Conservation (phyloP, 2,329 filamentous ascomycete genomes). For the Aspergillus felis region DNA sequence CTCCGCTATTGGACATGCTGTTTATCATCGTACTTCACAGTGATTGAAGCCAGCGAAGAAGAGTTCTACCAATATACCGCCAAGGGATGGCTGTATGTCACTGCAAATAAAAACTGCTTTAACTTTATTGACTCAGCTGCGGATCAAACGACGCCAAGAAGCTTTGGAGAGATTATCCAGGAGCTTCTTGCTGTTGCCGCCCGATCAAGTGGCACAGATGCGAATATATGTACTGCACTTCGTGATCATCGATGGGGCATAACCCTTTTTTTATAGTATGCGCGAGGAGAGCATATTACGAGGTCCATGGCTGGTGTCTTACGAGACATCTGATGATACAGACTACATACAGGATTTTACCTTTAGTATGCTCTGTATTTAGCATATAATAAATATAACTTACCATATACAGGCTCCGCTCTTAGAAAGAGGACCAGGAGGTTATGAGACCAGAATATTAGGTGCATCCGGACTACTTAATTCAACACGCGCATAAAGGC, state of each 20-base stretch:
- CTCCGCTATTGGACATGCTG: neutral
- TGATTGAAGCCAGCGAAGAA: neutral
- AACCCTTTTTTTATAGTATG: too few species aligned
- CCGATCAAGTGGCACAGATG: neutral
- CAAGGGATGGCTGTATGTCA: neutral
- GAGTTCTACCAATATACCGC: neutral
- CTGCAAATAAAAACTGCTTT: neutral
- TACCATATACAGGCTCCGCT: too few species aligned
- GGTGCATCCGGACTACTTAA: too few species aligned
- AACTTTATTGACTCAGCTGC: neutral
- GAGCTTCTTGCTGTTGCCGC: neutral
- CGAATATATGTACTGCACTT: neutral
- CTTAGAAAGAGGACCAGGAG: too few species aligned
- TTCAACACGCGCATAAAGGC: too few species aligned
- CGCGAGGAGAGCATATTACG: too few species aligned
- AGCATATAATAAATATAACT: too few species aligned
- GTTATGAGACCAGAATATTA: too few species aligned
- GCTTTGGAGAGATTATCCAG: neutral
- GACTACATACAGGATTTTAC: too few species aligned
- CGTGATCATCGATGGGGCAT: neutral
- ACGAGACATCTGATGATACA: too few species aligned
- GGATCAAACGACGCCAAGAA: neutral
- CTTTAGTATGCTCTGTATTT: too few species aligned
- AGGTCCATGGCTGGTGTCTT: too few species aligned
- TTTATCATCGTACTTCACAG: neutral